Evolutionary conservation across 2,329 filamentous ascomycete species (phyloP).

Genomic region (Anisogramma anomala): DNA sequence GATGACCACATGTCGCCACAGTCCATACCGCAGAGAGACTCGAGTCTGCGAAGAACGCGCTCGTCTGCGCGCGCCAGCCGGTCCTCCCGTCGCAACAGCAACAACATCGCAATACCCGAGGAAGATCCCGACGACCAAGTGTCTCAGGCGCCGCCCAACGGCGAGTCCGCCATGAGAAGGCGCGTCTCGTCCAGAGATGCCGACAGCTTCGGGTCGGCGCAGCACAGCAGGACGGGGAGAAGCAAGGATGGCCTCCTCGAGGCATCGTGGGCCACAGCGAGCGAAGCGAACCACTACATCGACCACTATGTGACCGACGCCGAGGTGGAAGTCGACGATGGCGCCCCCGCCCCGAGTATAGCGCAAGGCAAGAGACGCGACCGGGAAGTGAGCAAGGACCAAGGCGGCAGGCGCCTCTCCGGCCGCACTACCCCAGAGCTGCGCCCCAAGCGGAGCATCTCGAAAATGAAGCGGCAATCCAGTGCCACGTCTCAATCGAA

Average conservation of each 20-base stretch:
- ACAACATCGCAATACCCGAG: slow-evolving; percentile 33
- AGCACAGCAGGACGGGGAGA: slow-evolving; percentile 5
- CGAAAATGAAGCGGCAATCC: slow-evolving; percentile 47
- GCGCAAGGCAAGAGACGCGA: slow-evolving; percentile 47
- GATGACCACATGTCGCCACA: slow-evolving; percentile 24
- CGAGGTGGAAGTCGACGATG: slow-evolving; percentile 41
- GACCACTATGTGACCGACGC: slow-evolving; percentile 14
- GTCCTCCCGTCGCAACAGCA: slow-evolving; percentile 36
- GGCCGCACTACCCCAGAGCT: slow-evolving; percentile 38
- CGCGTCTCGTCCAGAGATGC: slow-evolving; percentile 3
- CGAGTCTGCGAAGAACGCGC: slow-evolving; percentile 52
- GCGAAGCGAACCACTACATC: slow-evolving; percentile 6
- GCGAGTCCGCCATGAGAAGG: neutral
- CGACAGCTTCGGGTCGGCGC: neutral
- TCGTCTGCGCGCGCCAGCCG: slow-evolving; percentile 38
- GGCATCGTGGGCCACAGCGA: slow-evolving; percentile 21
- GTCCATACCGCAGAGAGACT: slow-evolving; percentile 55
- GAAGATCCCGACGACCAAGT: slow-evolving; percentile 18
- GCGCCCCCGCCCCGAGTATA: slow-evolving; percentile 58
- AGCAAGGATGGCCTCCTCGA: slow-evolving; percentile 11
- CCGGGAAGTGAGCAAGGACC: slow-evolving; percentile 35
- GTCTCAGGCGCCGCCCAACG: neutral
- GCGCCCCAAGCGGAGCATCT: slow-evolving; percentile 42
- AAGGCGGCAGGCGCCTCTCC: slow-evolving; percentile 32
- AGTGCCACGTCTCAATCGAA: slow-evolving; percentile 28